Evolutionary conservation across 2,329 filamentous ascomycete genomes (phyloP), one percentile per base, ranked within the genome.

Genomic region (Metarhizium rileyi): DNA sequence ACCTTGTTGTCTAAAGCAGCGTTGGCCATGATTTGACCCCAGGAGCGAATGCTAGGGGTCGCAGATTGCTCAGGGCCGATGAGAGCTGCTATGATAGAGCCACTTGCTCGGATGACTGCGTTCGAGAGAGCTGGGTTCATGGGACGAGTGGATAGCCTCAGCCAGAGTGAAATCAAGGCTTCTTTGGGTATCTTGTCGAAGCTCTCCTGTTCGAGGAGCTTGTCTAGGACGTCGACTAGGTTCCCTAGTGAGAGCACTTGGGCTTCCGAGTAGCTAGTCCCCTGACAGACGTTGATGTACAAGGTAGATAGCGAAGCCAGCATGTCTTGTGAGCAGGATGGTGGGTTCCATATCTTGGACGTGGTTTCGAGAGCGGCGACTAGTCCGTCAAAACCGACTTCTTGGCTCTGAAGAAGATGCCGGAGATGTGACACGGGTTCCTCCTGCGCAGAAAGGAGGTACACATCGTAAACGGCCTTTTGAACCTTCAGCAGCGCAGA

Each of bases 21-120:
- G 28, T 71, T 67, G 18, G 68, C 66, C 57, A 81, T 69, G 65
- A 78, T 72, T 16, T 58, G 52, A 4, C 75, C 76, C 76, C 78
- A 81, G 43, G 58, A 61, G 16, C 54, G 56, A 22, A 70, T 53
- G 4, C 59, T 60, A 1, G 50, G 22, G 0, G 51, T 3, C 3
- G 56, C 50, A 3, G 58, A 30, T 6, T 20, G 33, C 41, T 53
- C 44, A 8, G 56, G 48, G 5, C 63, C 53, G 9, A 59, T 54
- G 20, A 70, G 54, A 4, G 66, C 58, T 0, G 69, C 67, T 33
- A 72, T 56, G 12, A 78, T 61, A 3, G 67, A 65, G 0, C 76
- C 76, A 55, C 73, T 75, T 28, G 66, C 61, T 47, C 72, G 67
- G 51, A 78, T 63, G 20, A 76, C 62, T 3, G 75, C 73, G 48